Percentiles rank a stretch among this genome's conserved stretches.
phyloP scores from a whole-genome alignment of 345 rosid species.

The Punica granatum region DNA sequence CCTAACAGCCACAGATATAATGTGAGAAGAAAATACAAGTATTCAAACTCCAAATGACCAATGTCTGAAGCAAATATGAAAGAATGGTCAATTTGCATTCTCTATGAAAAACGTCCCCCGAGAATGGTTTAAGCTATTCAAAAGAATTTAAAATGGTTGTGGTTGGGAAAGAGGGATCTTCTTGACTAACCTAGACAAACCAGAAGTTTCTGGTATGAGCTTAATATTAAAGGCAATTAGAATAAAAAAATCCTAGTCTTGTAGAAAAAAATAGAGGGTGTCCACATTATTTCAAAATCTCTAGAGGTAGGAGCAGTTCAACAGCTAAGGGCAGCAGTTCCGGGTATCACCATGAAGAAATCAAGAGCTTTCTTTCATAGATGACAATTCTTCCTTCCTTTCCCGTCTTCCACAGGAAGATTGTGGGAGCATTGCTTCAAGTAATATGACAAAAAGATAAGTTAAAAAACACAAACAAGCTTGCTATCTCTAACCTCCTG shows the following conservation, averaged over 20 bases:
- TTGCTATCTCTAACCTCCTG: slow-evolving; percentile 54
- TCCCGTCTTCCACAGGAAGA: neutral
- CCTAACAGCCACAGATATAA: neutral
- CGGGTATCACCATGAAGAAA: neutral
- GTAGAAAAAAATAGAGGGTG: neutral
- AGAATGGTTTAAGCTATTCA: too few species aligned
- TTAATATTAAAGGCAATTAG: neutral
- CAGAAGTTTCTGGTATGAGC: neutral
- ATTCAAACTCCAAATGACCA: neutral
- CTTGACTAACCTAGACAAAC: neutral
- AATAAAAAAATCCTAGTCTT: neutral
- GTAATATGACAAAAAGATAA: neutral
- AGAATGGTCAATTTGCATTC: neutral
- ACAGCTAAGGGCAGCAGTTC: neutral
- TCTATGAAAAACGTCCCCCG: too few species aligned
- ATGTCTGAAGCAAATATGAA: neutral
- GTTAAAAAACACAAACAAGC: slow-evolving; percentile 1
- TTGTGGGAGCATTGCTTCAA: neutral
- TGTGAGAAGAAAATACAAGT: neutral
- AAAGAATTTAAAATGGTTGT: neutral
- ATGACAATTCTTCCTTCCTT: neutral
- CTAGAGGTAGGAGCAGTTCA: neutral
- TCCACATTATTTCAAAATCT: neutral
- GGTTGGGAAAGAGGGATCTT: neutral
- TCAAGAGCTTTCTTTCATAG: neutral